Base-by-base conservation (phyloP, 306 rosid species). In the Alnus rubra region DNA sequence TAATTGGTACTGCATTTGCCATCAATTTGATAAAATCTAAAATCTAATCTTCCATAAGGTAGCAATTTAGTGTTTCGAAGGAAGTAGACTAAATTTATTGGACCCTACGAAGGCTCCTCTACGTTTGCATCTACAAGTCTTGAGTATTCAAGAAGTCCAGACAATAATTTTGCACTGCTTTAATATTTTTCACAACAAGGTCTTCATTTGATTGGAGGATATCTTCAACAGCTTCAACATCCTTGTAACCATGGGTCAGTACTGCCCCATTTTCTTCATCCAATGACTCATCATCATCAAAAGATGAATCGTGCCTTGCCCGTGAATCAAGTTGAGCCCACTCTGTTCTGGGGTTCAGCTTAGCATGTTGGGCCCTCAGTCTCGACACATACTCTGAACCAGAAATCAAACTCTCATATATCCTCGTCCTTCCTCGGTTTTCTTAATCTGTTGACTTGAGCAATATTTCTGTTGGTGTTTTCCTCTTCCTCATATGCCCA, bases 401-500 rank as follows among this genome's bases (percentile, higher is more conserved):
- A 5, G 92, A 83, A 39, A 94, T 86, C 81, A 88, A 30, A 53
- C 74, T 82, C 90, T 91, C 95, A n/a, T n/a, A n/a, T n/a, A n/a
- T 86, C 90, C 84, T 89, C 95, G 71, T 87, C 93, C 84, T 89
- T 92, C 84, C 97, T 92, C 90, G 91, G 68, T 77, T 94, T 94
- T 81, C 98, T 92, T 59, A 92, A 86, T 52, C 97, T 89, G 65
- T 84, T 88, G 71, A 91, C 93, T 44, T 54, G 85, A 64, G 92
- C 87, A 68, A 92, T 91, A 87, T 91, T 87, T 4, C 92, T 83
- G 1, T 81, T 73, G 71, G 88, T 68, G 39, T 70, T 84, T 76
- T 88, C 90, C 85, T 94, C 98, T 88, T 92, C 98, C 19, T 89
- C 97, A 64, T 92, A 97, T 62, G 81, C 87, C 98, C 97, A 94